These are phyloP conservation scores for Thecaphora frezii DNA, from an alignment of 1,284 basidiomycete genomes.

Conservation along the genomic window DNA sequence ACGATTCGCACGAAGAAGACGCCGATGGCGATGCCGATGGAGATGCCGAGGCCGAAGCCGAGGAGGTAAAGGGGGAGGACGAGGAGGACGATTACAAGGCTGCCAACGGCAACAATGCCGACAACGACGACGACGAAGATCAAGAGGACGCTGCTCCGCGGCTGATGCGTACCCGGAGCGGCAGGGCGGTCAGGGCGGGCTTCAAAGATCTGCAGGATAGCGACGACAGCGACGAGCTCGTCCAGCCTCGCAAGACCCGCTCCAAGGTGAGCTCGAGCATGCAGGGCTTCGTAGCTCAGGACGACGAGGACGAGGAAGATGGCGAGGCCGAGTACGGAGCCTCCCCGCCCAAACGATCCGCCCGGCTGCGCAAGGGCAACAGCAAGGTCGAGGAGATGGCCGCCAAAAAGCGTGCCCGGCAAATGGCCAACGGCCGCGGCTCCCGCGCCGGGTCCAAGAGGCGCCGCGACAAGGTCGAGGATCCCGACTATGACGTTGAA, in stretches of 20 bases:
- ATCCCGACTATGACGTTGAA: slow-evolving; percentile 30
- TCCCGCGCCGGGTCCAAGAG: slow-evolving; percentile 8
- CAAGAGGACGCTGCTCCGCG: slow-evolving; percentile 10
- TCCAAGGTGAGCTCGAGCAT: slow-evolving; percentile 18
- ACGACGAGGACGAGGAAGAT: slow-evolving; percentile 48
- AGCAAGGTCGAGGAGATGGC: slow-evolving; percentile 28
- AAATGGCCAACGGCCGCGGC: slow-evolving; percentile 10
- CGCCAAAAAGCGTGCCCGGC: slow-evolving; percentile 24
- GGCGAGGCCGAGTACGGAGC: slow-evolving; percentile 38
- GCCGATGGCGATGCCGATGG: slow-evolving; percentile 22
- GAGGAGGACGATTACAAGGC: slow-evolving; percentile 11
- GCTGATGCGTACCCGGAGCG: slow-evolving; percentile 20
- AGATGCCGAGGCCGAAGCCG: slow-evolving; percentile 22
- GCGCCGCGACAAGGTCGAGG: slow-evolving; percentile 16
- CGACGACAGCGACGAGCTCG: slow-evolving; percentile 27
- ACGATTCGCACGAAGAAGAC: slow-evolving; percentile 10
- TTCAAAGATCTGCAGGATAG: slow-evolving; percentile 16
- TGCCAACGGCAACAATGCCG: slow-evolving; percentile 1
- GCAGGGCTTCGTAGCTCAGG: slow-evolving; percentile 43
- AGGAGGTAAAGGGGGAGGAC: slow-evolving; percentile 19
- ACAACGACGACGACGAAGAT: slow-evolving; percentile 9
- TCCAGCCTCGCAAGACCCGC: slow-evolving; percentile 9
- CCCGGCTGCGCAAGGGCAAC: slow-evolving; percentile 7
- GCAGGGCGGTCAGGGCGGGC: slow-evolving; percentile 29
- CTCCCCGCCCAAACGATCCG: slow-evolving; percentile 7